A percentile compares a stretch with the other conserved stretches of the same genome.
phyloP scores from a whole-genome alignment of 495 filamentous ascomycete species.

The Aspergillus nidulans region DNA sequence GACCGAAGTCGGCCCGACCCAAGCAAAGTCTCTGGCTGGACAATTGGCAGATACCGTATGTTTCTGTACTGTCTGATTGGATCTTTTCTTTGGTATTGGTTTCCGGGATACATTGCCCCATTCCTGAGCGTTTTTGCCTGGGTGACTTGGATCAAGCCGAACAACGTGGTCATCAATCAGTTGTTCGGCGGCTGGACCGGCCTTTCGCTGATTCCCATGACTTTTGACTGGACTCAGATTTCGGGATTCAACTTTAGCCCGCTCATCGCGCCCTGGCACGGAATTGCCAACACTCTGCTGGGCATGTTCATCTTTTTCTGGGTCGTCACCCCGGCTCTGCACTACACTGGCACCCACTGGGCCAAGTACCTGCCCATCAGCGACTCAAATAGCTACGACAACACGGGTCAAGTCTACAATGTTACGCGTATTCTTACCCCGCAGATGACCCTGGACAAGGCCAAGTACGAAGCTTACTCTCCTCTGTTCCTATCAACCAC shows the following conservation, averaged over 20 bases:
- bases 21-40: slow-evolving; percentile 57
- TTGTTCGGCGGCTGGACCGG: slow-evolving; percentile 59
- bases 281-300: slow-evolving; percentile 54
- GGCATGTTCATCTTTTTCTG: slow-evolving; percentile 52
- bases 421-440: slow-evolving; percentile 50
- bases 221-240: slow-evolving; percentile 67
- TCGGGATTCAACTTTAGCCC: slow-evolving; percentile 62
- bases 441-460: slow-evolving; percentile 49
- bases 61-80: slow-evolving; percentile 58
- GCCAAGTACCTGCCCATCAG: slow-evolving; percentile 52
- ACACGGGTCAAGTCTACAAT: slow-evolving; percentile 49
- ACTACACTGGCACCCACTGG: slow-evolving; percentile 49
- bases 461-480: slow-evolving; percentile 53
- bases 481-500: slow-evolving; percentile 59
- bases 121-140: slow-evolving; percentile 46
- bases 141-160: slow-evolving; percentile 48
- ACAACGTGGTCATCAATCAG: slow-evolving; percentile 49
- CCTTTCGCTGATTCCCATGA: slow-evolving; percentile 57
- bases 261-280: slow-evolving; percentile 65
- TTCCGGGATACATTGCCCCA: slow-evolving; percentile 45
- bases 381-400: slow-evolving; percentile 54
- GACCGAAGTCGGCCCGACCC: slow-evolving; percentile 58
- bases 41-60: slow-evolving; percentile 58
- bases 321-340: slow-evolving; percentile 48
- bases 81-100: slow-evolving; percentile 61